Percentiles rank a stretch among this genome's conserved stretches.
Conservation (phyloP, 2,329 filamentous ascomycete species). For the Aureobasidium sp. region DNA sequence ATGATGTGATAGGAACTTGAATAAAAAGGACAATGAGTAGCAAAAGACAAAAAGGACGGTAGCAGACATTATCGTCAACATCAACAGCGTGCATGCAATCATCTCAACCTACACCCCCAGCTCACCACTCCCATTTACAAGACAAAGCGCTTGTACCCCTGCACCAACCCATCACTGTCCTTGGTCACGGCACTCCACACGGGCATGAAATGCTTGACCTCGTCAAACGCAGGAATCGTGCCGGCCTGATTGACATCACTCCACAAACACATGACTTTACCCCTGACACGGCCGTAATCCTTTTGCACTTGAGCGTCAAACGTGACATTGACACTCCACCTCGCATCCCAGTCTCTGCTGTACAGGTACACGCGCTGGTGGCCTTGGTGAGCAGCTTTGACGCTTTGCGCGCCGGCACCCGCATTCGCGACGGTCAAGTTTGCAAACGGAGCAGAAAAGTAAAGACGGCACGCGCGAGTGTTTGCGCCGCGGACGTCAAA, state of each 20-base stretch:
- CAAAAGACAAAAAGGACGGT: not conserved
- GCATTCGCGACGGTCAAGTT: conserved; percentile 56
- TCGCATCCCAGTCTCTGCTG: conserved; percentile 69
- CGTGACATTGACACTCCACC: conserved; percentile 56
- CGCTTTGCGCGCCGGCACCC: conserved; percentile 45
- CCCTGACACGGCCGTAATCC: conserved; percentile 44
- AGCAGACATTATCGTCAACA: conserved; percentile 13
- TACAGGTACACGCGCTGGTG: conserved; percentile 68
- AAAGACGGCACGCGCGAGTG: conserved; percentile 69
- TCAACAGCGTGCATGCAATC: conserved; percentile 5
- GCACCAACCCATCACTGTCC: conserved; percentile 67
- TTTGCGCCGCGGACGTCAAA: conserved; percentile 65
- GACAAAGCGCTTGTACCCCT: conserved; percentile 64
- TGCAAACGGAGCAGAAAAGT: conserved; percentile 61
- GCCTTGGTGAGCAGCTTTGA: conserved; percentile 37
- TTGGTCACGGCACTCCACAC: conserved; percentile 75
- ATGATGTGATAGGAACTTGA: not conserved
- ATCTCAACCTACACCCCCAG: not conserved
- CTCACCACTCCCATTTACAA: conserved; percentile 17
- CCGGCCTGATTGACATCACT: conserved; percentile 70
- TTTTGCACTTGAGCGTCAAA: conserved; percentile 18
- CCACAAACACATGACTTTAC: conserved; percentile 74
- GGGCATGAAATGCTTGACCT: conserved; percentile 68
- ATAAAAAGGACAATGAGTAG: not conserved
- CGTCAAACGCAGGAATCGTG: conserved; percentile 75